Conservation (phyloP, 2,329 filamentous ascomycete genomes). For the Colletotrichum liriopes region DNA sequence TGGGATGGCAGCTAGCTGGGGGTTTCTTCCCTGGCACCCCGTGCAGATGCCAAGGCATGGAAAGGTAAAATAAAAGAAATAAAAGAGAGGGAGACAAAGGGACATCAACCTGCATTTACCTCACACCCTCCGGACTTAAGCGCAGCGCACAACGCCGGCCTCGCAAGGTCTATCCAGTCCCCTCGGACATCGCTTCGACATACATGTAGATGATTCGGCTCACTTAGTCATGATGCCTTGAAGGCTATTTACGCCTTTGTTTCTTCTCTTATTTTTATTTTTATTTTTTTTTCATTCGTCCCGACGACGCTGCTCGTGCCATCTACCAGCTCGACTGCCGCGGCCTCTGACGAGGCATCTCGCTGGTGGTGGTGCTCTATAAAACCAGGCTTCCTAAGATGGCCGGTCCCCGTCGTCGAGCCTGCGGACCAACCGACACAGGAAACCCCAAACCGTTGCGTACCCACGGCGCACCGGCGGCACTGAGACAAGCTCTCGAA, state of each 20-base stretch:
- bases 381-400: constrained; percentile 7
- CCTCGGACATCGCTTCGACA: background rate
- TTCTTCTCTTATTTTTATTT: too few relatives aligned
- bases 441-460: constrained; percentile 15
- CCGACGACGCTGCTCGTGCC: constrained; percentile 13
- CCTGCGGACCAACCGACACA: background rate
- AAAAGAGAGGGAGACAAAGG: background rate
- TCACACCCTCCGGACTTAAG: background rate
- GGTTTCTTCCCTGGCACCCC: background rate
- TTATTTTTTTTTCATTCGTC: constrained; percentile 13
- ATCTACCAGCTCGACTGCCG: background rate
- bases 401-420: too few relatives aligned
- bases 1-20: background rate
- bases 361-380: background rate
- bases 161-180: constrained; percentile 10
- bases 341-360: background rate
- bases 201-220: background rate
- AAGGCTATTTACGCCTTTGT: background rate
- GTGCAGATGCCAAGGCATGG: background rate
- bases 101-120: background rate
- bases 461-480: constrained; percentile 22
- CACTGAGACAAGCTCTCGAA: constrained; percentile 36
- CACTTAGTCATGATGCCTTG: constrained; percentile 13
- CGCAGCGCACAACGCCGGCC: background rate
- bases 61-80: background rate